Base-by-base conservation (phyloP, 768 basidiomycete species). In the Sporobolomyces roseus region DNA sequence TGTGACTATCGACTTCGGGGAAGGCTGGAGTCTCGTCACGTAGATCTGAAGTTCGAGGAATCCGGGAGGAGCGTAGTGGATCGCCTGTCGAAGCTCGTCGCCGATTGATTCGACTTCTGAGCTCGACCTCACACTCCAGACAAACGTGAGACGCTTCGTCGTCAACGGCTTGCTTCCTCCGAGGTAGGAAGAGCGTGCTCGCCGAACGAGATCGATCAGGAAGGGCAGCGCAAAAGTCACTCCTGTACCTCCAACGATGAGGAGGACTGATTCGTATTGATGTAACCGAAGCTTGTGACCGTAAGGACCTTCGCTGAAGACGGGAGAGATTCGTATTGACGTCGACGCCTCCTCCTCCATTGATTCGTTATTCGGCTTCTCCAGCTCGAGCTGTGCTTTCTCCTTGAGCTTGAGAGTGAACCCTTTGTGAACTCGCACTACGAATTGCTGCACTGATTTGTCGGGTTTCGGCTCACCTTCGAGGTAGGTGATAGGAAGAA, bases 1-100 rank as follows among this genome's bases (percentile, higher is more conserved):
- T 41, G 38, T 9, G 41, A 21, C 5, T n/a, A n/a, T 27, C 8
- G n/a, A n/a, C n/a, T n/a, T n/a, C n/a, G n/a, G n/a, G n/a, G n/a
- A n/a, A n/a, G n/a, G n/a, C n/a, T n/a, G n/a, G n/a, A n/a, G 25
- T 43, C n/a, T 38, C 12, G 62, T 61, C 23, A 64, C n/a, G 30
- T 54, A 55, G 13, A 61, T 43, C n/a, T 60, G 50, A 16, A 69
- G 23, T 25, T 69, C 59, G 36, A 69, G 59, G 36, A 64, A 69
- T 8, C 59, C 68, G 4, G 52, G 58, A 10, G 68, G 58, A 2
- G 68, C 68, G 25, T 61, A 61, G 21, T 17, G 14, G 7, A 61
- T 23, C 25, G 68, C 68, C 8, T 65, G 51, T 16, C 63, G 58
- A 14, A 69, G 59, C 35, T 60, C 56, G 4, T 38, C 16, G 9